These are phyloP conservation scores for Claviceps sp. DNA, from an alignment of 2,329 filamentous ascomycete species.

Conservation along the genomic window DNA sequence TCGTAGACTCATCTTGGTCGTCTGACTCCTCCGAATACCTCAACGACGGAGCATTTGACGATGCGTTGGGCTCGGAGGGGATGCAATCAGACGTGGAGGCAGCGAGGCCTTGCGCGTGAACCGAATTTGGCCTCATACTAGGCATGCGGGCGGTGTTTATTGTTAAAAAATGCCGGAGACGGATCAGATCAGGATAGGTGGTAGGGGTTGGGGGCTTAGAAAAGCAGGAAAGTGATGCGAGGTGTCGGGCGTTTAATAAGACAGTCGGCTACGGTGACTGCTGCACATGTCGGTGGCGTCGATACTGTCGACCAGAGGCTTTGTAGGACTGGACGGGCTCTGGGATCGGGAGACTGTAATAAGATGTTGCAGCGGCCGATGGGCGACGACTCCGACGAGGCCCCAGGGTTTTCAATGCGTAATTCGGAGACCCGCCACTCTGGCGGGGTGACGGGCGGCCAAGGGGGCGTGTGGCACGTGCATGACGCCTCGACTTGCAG, in stretches of 20 bases:
- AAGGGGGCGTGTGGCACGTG: neutral
- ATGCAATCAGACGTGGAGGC: constrained; percentile 27
- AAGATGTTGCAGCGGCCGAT: neutral
- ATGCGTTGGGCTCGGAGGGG: constrained; percentile 29
- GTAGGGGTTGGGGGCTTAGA: too few species aligned
- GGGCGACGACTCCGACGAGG: neutral
- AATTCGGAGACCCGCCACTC: neutral
- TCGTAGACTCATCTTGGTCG: constrained; percentile 38
- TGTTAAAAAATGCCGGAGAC: neutral
- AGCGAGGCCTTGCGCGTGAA: constrained; percentile 25
- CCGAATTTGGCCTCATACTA: constrained; percentile 18
- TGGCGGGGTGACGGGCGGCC: neutral
- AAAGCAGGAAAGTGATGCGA: neutral
- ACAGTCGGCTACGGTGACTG: neutral
- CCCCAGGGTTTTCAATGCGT: neutral
- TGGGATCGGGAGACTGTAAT: neutral
- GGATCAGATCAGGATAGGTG: too few species aligned
- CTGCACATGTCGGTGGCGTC: neutral
- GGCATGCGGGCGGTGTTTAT: neutral
- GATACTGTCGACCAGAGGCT: neutral
- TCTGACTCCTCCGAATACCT: constrained; percentile 51
- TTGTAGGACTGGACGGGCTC: neutral
- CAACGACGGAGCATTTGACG: constrained; percentile 46
- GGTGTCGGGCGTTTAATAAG: neutral
- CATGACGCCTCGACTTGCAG: neutral